phyloP scores from a whole-genome alignment of 345 rosid genomes.

The Syzygium aqueum region DNA sequence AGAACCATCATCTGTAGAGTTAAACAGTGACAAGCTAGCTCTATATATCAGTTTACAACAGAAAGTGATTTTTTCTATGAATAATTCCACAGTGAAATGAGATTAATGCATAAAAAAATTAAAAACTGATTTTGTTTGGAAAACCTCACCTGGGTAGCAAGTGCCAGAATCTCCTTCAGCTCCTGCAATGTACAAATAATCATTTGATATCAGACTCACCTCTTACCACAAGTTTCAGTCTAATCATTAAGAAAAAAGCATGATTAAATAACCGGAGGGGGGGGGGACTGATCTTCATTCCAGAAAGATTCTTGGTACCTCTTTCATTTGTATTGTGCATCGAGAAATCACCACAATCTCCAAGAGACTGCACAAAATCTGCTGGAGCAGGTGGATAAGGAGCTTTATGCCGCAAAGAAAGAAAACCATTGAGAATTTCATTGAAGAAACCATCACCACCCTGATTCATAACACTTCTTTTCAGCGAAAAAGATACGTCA shows the following conservation, averaged over 20 bases:
- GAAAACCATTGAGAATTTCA: conserved; percentile 82
- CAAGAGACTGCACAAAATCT: conserved; percentile 31
- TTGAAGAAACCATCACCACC: conserved; percentile 99
- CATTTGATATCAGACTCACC: not conserved
- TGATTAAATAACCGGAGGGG: not conserved
- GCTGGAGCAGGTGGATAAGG: conserved; percentile 76
- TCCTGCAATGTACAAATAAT: conserved; percentile 22
- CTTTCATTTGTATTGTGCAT: conserved; percentile 22
- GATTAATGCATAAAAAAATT: not conserved
- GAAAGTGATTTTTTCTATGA: not conserved
- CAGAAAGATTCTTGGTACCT: conserved; percentile 24
- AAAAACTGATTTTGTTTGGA: not conserved
- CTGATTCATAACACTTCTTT: conserved; percentile 22
- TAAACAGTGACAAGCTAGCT: not conserved
- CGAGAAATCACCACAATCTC: conserved; percentile 20
- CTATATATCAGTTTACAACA: not conserved
- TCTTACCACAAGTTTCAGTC: conserved; percentile 1
- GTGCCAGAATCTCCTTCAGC: conserved; percentile 12
- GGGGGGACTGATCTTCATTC: conserved; percentile 21
- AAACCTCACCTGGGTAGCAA: conserved; percentile 30
- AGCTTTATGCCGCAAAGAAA: conserved; percentile 65
- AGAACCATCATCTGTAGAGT: conserved; percentile 30
- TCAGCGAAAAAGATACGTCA: conserved; percentile 2
- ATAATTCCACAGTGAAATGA: not conserved
- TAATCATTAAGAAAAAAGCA: not conserved